These are phyloP conservation scores for Sedum album DNA, from an alignment of 164 flowering plant species.

Conservation along the genomic window DNA sequence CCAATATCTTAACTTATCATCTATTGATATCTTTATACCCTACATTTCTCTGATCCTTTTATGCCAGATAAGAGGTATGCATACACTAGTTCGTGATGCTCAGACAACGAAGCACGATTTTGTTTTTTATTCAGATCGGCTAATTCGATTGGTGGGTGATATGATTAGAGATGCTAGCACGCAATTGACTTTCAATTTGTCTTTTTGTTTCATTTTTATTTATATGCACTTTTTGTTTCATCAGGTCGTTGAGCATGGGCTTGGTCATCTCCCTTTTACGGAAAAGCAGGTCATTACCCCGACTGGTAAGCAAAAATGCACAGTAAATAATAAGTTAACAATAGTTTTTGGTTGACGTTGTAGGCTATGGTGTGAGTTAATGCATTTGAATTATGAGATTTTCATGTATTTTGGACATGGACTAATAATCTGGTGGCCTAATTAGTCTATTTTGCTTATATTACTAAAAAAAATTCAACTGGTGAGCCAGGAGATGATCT, in stretches of 20 bases:
- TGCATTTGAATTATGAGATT: background rate
- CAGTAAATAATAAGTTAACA: background rate
- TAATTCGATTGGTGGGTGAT: conserved; percentile 80
- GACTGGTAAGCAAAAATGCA: conserved; percentile 61
- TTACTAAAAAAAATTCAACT: background rate
- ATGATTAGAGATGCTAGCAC: conserved; percentile 4
- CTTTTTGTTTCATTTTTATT: conserved; percentile 1
- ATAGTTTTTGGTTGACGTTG: background rate
- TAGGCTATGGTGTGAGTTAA: background rate
- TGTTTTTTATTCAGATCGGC: conserved; percentile 88
- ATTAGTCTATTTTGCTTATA: background rate
- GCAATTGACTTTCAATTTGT: background rate
- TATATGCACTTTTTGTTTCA: conserved; percentile 1
- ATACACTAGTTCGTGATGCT: conserved; percentile 90
- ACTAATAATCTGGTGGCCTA: background rate
- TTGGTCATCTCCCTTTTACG: conserved; percentile 97
- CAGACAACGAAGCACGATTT: conserved; percentile 92
- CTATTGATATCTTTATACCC: background rate
- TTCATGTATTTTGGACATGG: background rate
- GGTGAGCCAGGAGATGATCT: background rate
- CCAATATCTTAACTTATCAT: background rate
- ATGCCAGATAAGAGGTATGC: conserved; percentile 97
- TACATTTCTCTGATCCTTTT: conserved; percentile 8
- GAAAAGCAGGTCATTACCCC: conserved; percentile 97
- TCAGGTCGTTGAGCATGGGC: conserved; percentile 98